These are phyloP conservation scores for Populus nigra DNA, from an alignment of 345 rosid genomes.

Conservation along the genomic window DNA sequence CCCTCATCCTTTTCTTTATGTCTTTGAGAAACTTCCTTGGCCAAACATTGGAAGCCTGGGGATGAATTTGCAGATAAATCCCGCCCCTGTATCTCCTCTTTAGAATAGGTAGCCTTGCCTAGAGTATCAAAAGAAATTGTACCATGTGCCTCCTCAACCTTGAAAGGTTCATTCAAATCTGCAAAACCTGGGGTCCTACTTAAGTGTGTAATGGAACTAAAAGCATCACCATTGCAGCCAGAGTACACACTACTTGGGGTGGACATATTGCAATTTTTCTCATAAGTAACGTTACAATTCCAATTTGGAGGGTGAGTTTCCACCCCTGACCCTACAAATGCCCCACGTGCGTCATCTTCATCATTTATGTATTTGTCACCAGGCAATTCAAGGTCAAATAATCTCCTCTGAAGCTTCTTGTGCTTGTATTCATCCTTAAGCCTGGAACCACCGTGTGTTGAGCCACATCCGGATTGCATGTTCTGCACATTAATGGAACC, in stretches of 20 bases:
- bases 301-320: constrained; percentile 14
- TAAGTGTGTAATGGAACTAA: constrained; percentile 14
- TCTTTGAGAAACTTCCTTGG: constrained; percentile 31
- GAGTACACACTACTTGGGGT: constrained; percentile 2
- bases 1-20: constrained; percentile 34
- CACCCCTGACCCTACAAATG: constrained; percentile 24
- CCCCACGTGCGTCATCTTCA: constrained; percentile 34
- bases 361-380: constrained; percentile 48
- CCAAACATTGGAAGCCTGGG: constrained; percentile 16
- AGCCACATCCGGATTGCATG: constrained; percentile 33
- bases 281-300: constrained; percentile 20
- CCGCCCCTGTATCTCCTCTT: constrained; percentile 23
- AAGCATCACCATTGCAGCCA: constrained; percentile 34
- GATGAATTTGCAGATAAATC: constrained; percentile 23
- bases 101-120: constrained; percentile 16
- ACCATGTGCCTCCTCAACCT: constrained; percentile 36
- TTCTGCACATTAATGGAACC: constrained; percentile 32
- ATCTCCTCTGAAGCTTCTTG: constrained; percentile 41
- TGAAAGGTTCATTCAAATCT: constrained; percentile 55
- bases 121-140: constrained; percentile 25
- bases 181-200: constrained; percentile 34
- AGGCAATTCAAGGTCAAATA: constrained; percentile 63
- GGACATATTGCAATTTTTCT: constrained; percentile 18
- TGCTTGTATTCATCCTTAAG: constrained; percentile 31
- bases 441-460: constrained; percentile 31